Evolutionary conservation across 768 basidiomycete genomes (phyloP).

Genomic region (Gymnopilus junonius): DNA sequence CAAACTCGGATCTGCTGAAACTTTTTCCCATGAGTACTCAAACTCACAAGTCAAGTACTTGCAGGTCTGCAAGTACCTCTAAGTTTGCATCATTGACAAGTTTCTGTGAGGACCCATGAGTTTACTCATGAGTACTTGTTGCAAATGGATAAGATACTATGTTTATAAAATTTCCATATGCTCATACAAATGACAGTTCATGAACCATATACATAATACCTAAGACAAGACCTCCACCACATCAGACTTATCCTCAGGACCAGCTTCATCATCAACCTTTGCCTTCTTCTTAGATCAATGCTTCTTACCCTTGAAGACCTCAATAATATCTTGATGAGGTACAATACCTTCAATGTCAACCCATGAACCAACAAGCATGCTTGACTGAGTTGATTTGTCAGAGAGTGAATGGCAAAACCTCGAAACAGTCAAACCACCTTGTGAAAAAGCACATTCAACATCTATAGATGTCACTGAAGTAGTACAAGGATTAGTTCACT

Average conservation of each 20-base stretch:
- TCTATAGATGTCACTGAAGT: slow-evolving; percentile 30
- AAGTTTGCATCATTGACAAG: no score
- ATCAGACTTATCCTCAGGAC: no score
- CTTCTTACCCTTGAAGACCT: slow-evolving; percentile 11
- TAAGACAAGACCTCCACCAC: no score
- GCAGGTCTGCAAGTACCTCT: no score
- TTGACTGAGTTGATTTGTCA: slow-evolving; percentile 24
- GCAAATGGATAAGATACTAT: no score
- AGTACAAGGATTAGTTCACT: not conserved
- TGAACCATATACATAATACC: no score
- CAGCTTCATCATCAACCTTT: not conserved
- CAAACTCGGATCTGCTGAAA: slow-evolving; percentile 11
- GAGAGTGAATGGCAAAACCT: slow-evolving; percentile 28
- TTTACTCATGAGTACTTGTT: not conserved
- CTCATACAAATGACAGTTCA: no score
- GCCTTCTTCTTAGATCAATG: slow-evolving; percentile 3
- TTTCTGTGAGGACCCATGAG: no score
- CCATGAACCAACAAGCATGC: slow-evolving; percentile 31
- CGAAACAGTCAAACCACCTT: slow-evolving; percentile 31
- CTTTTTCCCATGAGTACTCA: no score
- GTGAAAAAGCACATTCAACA: slow-evolving; percentile 33
- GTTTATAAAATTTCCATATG: no score
- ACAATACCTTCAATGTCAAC: not conserved
- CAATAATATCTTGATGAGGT: slow-evolving; percentile 6
- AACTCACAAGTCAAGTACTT: no score